phyloP scores from a whole-genome alignment of 2,329 filamentous ascomycete genomes.

The Aspergillus ibericus region DNA sequence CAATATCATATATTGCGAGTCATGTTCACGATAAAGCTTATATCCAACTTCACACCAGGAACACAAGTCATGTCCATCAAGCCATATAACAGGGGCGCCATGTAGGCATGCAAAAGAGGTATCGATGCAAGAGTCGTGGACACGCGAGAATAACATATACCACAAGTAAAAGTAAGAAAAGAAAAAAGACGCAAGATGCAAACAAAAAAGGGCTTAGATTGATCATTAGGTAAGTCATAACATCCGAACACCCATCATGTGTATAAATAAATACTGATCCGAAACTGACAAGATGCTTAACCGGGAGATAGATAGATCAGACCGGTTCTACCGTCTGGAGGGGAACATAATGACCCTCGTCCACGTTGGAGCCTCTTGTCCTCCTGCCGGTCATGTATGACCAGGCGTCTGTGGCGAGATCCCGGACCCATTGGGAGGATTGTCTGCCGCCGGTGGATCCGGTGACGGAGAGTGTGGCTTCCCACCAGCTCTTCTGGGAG shows the following conservation, averaged over 20 bases:
- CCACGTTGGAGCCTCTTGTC: conserved; percentile 23
- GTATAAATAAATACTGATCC: background rate
- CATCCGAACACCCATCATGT: conserved; percentile 1
- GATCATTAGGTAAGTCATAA: background rate
- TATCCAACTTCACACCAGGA: too few relatives aligned
- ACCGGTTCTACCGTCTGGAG: conserved; percentile 46
- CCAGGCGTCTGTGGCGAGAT: conserved; percentile 26
- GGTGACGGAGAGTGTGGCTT: conserved; percentile 26
- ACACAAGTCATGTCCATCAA: background rate
- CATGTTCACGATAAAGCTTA: background rate
- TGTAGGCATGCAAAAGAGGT: background rate
- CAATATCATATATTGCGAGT: too few relatives aligned
- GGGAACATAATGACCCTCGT: conserved; percentile 46
- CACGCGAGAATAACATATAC: background rate
- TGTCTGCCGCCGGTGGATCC: conserved; percentile 18
- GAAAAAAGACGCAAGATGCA: too few relatives aligned
- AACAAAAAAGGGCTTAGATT: background rate
- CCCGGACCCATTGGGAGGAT: conserved; percentile 20
- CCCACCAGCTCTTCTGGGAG: conserved; percentile 32
- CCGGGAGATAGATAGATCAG: conserved; percentile 17
- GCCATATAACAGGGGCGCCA: background rate
- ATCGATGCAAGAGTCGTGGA: background rate
- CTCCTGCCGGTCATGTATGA: conserved; percentile 30
- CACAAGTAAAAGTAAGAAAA: background rate
- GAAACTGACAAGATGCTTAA: conserved; percentile 3